Percentiles rank a stretch among this genome's conserved stretches.
phyloP scores from a whole-genome alignment of 176 grass and related monocot species.

The Bromus sterilis region DNA sequence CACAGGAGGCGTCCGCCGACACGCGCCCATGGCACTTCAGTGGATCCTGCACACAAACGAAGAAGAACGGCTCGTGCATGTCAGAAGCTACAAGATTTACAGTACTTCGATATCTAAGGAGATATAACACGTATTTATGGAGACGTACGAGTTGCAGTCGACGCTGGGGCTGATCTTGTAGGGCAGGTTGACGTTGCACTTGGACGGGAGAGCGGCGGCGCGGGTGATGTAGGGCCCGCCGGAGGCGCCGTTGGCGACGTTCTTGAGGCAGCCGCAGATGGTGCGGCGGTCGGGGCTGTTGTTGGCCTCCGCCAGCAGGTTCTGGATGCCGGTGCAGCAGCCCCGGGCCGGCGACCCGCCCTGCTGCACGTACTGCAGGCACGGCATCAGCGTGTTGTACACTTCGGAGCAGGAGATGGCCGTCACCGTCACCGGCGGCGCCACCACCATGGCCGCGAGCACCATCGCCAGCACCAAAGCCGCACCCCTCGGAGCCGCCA shows the following conservation, averaged over 20 bases:
- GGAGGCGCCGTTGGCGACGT: constrained; percentile 32
- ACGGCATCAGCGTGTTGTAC: constrained; percentile 55
- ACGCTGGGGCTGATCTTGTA: constrained; percentile 49
- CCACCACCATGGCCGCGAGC: not conserved
- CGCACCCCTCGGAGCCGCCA: constrained; percentile 14
- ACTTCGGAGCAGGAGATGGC: constrained; percentile 32
- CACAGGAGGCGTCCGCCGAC: not conserved
- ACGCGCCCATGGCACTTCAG: not conserved
- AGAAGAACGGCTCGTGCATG: not conserved
- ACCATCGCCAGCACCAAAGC: constrained; percentile 19
- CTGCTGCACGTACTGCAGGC: constrained; percentile 34
- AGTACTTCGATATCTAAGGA: not conserved
- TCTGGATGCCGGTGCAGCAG: constrained; percentile 50
- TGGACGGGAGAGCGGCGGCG: constrained; percentile 32
- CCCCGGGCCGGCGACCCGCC: constrained; percentile 14
- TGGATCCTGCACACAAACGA: constrained; percentile 21
- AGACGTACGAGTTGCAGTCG: constrained; percentile 45
- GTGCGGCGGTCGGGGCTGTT: constrained; percentile 43
- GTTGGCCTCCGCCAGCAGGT: constrained; percentile 11
- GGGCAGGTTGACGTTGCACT: constrained; percentile 35
- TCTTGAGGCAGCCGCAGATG: constrained; percentile 58
- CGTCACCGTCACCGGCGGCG: not conserved
- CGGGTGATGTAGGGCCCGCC: constrained; percentile 13
- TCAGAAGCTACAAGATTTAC: not conserved
- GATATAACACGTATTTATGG: not conserved